These are phyloP conservation scores for Pseudogymnoascus sp. DNA, from an alignment of 2,329 filamentous ascomycete species.

Conservation along the genomic window DNA sequence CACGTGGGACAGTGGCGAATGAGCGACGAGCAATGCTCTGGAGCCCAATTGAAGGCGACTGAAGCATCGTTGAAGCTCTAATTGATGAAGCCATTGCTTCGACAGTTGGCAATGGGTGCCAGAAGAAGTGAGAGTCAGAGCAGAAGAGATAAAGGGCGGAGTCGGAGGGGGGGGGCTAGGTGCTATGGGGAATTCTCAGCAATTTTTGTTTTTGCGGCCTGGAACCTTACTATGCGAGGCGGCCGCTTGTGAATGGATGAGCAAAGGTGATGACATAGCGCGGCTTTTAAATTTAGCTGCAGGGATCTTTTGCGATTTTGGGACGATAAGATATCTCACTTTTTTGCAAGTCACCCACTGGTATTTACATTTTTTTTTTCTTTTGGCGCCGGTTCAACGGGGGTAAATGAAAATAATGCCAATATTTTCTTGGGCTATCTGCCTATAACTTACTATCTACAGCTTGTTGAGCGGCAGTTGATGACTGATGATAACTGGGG, in stretches of 20 bases:
- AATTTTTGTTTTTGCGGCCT: constrained; percentile 9
- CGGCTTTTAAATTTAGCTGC: constrained; percentile 5
- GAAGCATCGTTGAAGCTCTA: constrained; percentile 26
- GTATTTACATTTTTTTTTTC: neutral
- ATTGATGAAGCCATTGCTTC: constrained; percentile 26
- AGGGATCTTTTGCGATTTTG: neutral
- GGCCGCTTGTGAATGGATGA: constrained; percentile 8
- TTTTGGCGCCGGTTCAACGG: neutral
- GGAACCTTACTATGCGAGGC: constrained; percentile 5
- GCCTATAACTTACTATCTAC: neutral
- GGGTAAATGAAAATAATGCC: neutral
- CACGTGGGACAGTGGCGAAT: constrained; percentile 23
- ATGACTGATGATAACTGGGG: neutral
- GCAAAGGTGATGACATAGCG: constrained; percentile 8
- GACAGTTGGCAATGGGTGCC: constrained; percentile 14
- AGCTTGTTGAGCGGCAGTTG: neutral
- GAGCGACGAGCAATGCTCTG: constrained; percentile 21
- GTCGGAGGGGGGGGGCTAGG: neutral
- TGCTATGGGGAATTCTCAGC: constrained; percentile 4
- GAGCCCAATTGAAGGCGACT: constrained; percentile 25
- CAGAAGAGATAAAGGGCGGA: neutral
- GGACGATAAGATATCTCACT: constrained; percentile 7
- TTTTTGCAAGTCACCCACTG: neutral
- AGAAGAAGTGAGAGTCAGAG: neutral
- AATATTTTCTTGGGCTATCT: neutral